phyloP scores from a whole-genome alignment of 192 early-diverging fungal species.

The Coemansia erecta region DNA sequence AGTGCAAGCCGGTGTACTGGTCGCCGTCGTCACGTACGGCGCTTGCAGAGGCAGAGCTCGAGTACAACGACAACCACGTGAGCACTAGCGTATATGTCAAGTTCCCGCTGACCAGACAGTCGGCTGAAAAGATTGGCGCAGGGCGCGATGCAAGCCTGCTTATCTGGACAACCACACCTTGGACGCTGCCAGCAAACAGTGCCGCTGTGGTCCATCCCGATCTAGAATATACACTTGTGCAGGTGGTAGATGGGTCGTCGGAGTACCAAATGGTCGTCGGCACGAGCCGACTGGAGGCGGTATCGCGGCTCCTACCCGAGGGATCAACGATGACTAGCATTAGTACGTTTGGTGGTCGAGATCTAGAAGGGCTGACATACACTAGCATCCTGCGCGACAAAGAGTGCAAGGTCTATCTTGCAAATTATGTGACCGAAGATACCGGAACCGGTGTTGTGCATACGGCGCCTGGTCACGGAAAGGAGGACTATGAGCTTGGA shows the following conservation, averaged over 20 bases:
- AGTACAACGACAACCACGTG: slow-evolving; percentile 74
- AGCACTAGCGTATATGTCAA: slow-evolving; percentile 72
- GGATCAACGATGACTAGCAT: slow-evolving; percentile 7
- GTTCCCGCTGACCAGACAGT: slow-evolving; percentile 50
- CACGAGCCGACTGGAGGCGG: slow-evolving; percentile 16
- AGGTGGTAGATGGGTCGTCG: slow-evolving; percentile 4
- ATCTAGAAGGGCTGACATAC: slow-evolving; percentile 59
- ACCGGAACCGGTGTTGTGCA: slow-evolving; percentile 82
- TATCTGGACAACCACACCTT: slow-evolving; percentile 81
- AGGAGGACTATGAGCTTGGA: slow-evolving; percentile 77
- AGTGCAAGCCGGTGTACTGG: slow-evolving; percentile 81
- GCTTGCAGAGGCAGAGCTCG: slow-evolving; percentile 76
- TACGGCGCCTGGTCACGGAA: slow-evolving; percentile 78
- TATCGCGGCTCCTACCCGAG: slow-evolving; percentile 16
- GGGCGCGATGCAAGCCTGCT: slow-evolving; percentile 39
- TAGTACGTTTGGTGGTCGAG: slow-evolving; percentile 34
- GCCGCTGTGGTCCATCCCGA: slow-evolving; percentile 69
- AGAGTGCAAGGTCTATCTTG: slow-evolving; percentile 58
- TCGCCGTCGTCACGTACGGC: slow-evolving; percentile 80
- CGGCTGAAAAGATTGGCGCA: slow-evolving; percentile 15
- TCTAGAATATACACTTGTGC: slow-evolving; percentile 58
- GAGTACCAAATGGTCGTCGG: slow-evolving; percentile 28
- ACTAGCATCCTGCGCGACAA: slow-evolving; percentile 55
- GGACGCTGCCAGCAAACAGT: slow-evolving; percentile 76
- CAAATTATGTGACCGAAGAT: slow-evolving; percentile 65